A percentile compares a stretch with the other conserved stretches of the same genome.
phyloP scores from a whole-genome alignment of 1,284 basidiomycete species.

The Cryptococcus jaspeensis region DNA sequence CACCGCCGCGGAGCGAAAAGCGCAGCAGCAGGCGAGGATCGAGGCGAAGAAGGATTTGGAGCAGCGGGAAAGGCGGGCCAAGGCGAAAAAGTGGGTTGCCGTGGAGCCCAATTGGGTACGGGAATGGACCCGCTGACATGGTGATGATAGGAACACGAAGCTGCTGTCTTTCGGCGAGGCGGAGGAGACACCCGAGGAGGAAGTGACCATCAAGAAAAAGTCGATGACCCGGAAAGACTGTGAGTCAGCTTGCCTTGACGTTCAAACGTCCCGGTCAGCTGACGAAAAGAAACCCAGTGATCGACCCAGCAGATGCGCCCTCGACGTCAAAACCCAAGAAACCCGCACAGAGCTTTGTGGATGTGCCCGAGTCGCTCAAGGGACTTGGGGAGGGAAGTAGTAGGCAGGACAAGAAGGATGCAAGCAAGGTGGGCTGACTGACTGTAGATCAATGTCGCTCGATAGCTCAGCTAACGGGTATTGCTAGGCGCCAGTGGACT shows the following conservation, averaged over 20 bases:
- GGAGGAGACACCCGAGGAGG: conserved; percentile 62
- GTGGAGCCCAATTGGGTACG: neutral
- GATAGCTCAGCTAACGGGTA: conserved; percentile 3
- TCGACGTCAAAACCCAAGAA: conserved; percentile 25
- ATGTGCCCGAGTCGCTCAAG: conserved; percentile 27
- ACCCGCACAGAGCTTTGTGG: conserved; percentile 22
- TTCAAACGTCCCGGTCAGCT: neutral
- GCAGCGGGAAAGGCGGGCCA: conserved; percentile 65
- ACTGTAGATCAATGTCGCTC: neutral
- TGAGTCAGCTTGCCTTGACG: conserved; percentile 53
- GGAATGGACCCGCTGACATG: too few species aligned
- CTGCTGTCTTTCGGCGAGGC: conserved; percentile 84
- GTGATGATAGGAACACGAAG: conserved; percentile 69
- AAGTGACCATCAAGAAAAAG: conserved; percentile 65
- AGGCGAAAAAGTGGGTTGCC: conserved; percentile 71
- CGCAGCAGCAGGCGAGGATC: conserved; percentile 73
- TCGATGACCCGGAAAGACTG: conserved; percentile 74
- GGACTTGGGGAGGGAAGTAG: conserved; percentile 11
- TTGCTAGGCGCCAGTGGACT: conserved; percentile 52
- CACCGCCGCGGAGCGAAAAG: conserved; percentile 82
- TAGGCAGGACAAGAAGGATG: too few species aligned
- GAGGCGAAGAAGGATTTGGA: conserved; percentile 73
- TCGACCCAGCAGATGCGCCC: conserved; percentile 47
- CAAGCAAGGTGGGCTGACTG: neutral
- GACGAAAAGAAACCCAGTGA: conserved; percentile 54